These are phyloP conservation scores for Rhodotorula sp. DNA, from an alignment of 1,284 basidiomycete species.

Conservation along the genomic window DNA sequence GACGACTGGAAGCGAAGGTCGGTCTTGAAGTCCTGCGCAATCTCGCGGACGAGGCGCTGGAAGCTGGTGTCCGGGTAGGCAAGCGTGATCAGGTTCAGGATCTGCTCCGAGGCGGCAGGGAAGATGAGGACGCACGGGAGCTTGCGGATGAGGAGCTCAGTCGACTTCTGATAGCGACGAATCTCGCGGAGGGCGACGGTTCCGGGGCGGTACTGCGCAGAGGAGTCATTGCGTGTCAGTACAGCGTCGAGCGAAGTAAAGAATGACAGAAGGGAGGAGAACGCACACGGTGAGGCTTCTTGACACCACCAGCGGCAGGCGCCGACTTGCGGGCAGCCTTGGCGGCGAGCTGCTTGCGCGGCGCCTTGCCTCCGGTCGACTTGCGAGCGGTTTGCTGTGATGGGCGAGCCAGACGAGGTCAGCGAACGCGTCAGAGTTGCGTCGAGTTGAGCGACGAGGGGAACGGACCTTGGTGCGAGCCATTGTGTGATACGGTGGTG, in stretches of 20 bases:
- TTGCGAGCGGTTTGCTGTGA: constrained; percentile 76
- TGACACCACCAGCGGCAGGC: constrained; percentile 83
- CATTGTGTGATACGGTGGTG: constrained; percentile 40
- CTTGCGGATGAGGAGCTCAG: no score
- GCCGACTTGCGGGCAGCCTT: constrained; percentile 66
- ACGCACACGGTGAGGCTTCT: no score
- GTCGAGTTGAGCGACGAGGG: no score
- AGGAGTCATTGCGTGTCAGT: no score
- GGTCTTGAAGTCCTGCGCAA: constrained; percentile 47
- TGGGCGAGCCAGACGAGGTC: constrained; percentile 13
- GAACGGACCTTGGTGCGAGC: constrained; percentile 47
- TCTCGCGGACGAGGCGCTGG: constrained; percentile 45
- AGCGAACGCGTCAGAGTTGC: constrained; percentile 17
- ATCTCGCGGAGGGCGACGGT: constrained; percentile 46
- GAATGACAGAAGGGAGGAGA: no score
- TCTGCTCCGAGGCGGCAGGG: constrained; percentile 21
- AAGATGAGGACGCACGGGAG: constrained; percentile 35
- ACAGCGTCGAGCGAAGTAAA: no score
- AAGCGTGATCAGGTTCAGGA: constrained; percentile 10
- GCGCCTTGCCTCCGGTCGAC: constrained; percentile 77
- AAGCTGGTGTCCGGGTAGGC: constrained; percentile 21
- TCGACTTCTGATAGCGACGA: constrained; percentile 45
- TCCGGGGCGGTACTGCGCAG: constrained; percentile 40
- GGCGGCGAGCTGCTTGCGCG: constrained; percentile 84
- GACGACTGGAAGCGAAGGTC: constrained; percentile 78